Evolutionary conservation across 345 rosid species (phyloP), one percentile per base, ranked within the genome.

Genomic region (Syzygium grande): DNA sequence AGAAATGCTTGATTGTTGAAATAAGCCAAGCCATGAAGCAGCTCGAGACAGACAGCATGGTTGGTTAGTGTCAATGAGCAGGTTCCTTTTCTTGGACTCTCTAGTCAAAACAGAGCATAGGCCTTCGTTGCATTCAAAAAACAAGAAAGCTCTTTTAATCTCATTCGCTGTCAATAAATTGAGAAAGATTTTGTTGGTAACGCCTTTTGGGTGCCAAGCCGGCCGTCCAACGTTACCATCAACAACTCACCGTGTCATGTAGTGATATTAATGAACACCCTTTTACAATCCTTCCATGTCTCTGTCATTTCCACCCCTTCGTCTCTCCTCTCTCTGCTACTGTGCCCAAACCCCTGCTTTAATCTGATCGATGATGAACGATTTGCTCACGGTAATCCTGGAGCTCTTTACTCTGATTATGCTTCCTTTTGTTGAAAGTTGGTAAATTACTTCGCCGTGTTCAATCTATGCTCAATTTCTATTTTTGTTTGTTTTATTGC

Each of bases 321-420:
- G 25, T 84, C 34, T 29, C 54, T 19, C 19, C 14, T 43, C 85
- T 84, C 51, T 84, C 6, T 23, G 54, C 55, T 51, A 23, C 41
- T 19, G 49, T 53, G 51, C 11, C 11, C 41, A 52, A 43, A 43
- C 46, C 1, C 80, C 49, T 38, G 83, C 86, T 53, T 17, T 85
- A 30, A 13, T 52, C 49, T 85, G 63, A 58, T 52, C 30, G 85
- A 91, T 58, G 84, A 93, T 93, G 94, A 93, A 93, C 90, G 93
- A 93, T 87, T 85, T 93, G 85, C 92, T 93, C 80, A 87, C 91
- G 91, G 93, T 93, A 87, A 89, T 84, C 30, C 58, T 53, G 11
- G 46, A 34, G 15, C 65, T 85, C 15, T 19, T 29, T 19, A 43
- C 43, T 34, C 46, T 23, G 2, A 73, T 73, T 0, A 19, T 73